Evolutionary conservation across 2,329 filamentous ascomycete genomes (phyloP), one percentile per base, ranked within the genome.

Genomic region (Cercospora citrullina): DNA sequence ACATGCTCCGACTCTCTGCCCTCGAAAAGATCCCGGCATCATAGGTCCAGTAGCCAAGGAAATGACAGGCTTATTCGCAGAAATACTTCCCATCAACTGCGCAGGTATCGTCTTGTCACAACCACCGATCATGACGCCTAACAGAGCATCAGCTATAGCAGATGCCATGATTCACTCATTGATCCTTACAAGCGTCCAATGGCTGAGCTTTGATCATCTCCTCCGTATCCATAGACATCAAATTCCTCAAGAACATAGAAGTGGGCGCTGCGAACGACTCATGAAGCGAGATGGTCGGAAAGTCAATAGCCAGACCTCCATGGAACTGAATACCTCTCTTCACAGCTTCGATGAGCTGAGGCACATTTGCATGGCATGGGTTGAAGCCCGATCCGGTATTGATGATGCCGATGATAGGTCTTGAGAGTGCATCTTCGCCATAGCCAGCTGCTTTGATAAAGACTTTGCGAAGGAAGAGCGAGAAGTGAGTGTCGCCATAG

Each of bases 141-240:
- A 12, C 5, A 21, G 12, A 21, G 7, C 16, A 26, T 64, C 53
- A 64, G 33, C 28, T 31, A 30, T 33, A 3, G n/a, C 26, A 18
- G 10, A 6, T 0, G 0, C 7, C 4, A 26, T 18, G 7, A 5
- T 6, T 18, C 30, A 4, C 18, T 33, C 14, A 23, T 18, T 30
- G 4, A 16, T 23, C 3, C 65, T 60, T 23, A 65, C 67, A 72
- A 91, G 88, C 87, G 78, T 93, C 90, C 16, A 90, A 83, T 0
- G 90, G 90, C 77, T 92, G 90, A 0, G 89, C 90, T 53, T 82
- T 82, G 63, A 92, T 88, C 90, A 92, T 92, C 80, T 92, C 90
- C 77, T 92, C 90, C 0, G 90, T 92, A 75, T 92, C 90, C 88
- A 92, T 91, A 71, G 87, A 89, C 90, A 93, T 92, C 66, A 92